Base-by-base conservation (phyloP, 768 basidiomycete species). In the Leccinellum albellum region DNA sequence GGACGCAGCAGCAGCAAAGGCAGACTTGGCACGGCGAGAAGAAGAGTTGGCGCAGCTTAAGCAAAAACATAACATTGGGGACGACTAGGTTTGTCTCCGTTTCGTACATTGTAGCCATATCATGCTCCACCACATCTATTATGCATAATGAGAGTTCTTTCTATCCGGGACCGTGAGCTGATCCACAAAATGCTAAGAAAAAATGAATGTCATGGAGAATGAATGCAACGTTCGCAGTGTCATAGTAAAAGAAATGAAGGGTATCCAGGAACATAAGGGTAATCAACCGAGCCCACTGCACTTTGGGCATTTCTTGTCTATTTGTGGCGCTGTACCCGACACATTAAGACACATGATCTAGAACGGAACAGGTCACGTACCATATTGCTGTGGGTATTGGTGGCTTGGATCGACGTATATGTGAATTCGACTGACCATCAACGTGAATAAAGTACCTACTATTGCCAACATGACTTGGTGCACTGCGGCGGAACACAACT, bases 1-100 rank as follows among this genome's bases (percentile, higher is more conserved):
- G 67, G 93, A 95, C 65, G 93, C 93, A 2, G 92, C 93, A 1
- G 88, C 92, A 7, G 89, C 89, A 14, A 97, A 97, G 69, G 91
- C 92, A 21, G 96, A 98, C 64, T 75, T 98, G 51, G 91, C 92
- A 14, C 84, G 85, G 64, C 79, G 96, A 66, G 96, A 98, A 76
- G 89, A 94, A 73, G 95, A 96, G 62, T 77, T 98, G 33, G 85
- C 82, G 1, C 85, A 86, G 61, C 78, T 95, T 66, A 98, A 98
- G 81, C 83, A 85, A 74, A 86, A 86, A 70, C 90, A 94, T 69
- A 73, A 93, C 63, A 91, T 95, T 63, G 88, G 86, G 52, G 91
- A 93, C 61, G 81, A 84, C 58, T 88, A 29, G 31, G 46, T 14
- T 24, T 50, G 74, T 51, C 61, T 61, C 44, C 13, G 44, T 47